Evolutionary conservation across 2,329 filamentous ascomycete species (phyloP).

Genomic region (Paecilomyces niveus): DNA sequence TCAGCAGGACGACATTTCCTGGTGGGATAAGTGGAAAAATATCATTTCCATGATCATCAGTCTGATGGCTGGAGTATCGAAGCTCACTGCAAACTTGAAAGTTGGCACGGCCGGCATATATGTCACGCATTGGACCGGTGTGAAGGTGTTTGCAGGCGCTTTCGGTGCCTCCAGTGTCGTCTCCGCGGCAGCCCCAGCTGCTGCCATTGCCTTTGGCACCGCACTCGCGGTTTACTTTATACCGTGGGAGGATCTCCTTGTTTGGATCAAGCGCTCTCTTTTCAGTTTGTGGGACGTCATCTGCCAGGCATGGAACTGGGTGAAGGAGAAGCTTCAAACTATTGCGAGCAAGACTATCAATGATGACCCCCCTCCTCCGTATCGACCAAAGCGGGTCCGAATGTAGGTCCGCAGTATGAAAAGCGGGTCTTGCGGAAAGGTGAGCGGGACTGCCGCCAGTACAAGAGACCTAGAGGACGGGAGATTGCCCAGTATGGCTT

Average conservation of each 20-base stretch:
- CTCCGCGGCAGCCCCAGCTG: not conserved
- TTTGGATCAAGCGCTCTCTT: not conserved
- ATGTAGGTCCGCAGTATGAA: not conserved
- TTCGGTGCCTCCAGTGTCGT: not conserved
- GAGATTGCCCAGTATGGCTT: not conserved
- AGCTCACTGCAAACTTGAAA: not conserved
- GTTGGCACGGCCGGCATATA: not conserved
- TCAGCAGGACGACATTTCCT: not conserved
- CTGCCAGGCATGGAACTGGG: not conserved
- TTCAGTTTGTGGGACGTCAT: not conserved
- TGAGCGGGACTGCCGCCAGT: not conserved
- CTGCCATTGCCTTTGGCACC: not conserved
- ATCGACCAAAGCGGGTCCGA: not conserved
- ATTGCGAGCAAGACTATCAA: not conserved
- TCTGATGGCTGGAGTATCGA: not conserved
- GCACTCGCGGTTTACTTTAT: not conserved
- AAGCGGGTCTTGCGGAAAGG: not conserved
- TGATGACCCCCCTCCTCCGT: not conserved
- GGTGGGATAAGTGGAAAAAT: not conserved
- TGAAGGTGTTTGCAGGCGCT: not conserved
- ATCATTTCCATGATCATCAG: not conserved
- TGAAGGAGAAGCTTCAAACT: not conserved
- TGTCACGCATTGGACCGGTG: not conserved
- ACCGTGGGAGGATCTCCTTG: not conserved
- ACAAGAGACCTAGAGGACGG: not conserved